Evolutionary conservation across 2,329 filamentous ascomycete species (phyloP), one percentile per base, ranked within the genome.

Genomic region (Colletotrichum sp.): DNA sequence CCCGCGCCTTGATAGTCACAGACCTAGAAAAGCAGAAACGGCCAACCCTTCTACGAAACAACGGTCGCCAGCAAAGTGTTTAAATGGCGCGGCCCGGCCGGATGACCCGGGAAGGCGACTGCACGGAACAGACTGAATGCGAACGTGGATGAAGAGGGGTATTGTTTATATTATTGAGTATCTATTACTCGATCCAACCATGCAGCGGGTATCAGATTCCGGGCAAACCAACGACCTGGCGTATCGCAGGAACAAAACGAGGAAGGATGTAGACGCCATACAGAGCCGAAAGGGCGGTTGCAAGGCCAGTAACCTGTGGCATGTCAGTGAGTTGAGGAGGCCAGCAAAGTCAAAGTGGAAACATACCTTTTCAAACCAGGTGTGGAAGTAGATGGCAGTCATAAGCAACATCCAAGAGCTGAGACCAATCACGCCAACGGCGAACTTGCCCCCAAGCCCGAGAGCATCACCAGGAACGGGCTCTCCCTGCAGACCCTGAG

Each of bases 351-450:
- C 7, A 27, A 4, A 6, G n/a, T 0, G 6, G 22, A n/a, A 55
- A 83, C 89, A 81, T 80, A 94, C 94, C 93, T 98, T 99, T 87
- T 99, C 97, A 80, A 98, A 93, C 96, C 96, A 98, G 1, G 97
- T 99, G 85, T 99, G 97, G 82, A 99, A 99, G 89, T 96, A 99
- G 52, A 98, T 96, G 4, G 96, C 96, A 55, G 97, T 99, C 97
- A 99, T 99, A 77, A 98, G 89, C 83, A 99, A 85, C 97, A 99
- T 99, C 95, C 97, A 98, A 87, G 93, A 91, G 82, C 93, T 95
- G 82, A 98, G 81, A 0, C 85, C 92, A 22, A 94, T 90, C 30
- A 98, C 91, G 0, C 82, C 89, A 28, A 90, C 85, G 77, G 93
- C 90, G 78, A 94, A 86, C 88, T 91, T 87, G 79, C 86, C 85